Conservation (phyloP, 1,284 basidiomycete species). For the Golubevia sp. region DNA sequence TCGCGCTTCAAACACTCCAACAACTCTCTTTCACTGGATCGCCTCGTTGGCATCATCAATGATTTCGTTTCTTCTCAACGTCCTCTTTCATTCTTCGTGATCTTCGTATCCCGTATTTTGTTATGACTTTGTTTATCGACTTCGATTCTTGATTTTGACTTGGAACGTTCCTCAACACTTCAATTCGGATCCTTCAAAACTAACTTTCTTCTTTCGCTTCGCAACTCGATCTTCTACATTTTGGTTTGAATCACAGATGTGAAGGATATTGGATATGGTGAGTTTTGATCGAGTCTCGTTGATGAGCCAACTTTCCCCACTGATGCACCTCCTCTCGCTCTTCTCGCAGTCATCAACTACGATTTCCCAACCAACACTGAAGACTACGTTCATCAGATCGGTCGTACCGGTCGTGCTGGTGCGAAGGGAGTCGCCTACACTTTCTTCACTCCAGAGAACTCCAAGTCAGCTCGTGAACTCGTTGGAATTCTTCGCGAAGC, state of each 20-base stretch:
- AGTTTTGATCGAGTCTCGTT: slow-evolving; percentile 61
- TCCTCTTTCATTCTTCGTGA: neutral
- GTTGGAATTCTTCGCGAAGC: slow-evolving; percentile 86
- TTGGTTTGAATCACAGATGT: slow-evolving; percentile 70
- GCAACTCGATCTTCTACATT: too few species aligned
- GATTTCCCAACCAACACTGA: slow-evolving; percentile 97
- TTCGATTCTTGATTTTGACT: too few species aligned
- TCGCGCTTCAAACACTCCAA: neutral
- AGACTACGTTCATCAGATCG: slow-evolving; percentile 91
- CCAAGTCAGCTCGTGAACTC: slow-evolving; percentile 89
- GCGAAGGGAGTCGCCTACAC: slow-evolving; percentile 87
- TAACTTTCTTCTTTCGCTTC: too few species aligned
- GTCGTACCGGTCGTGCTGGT: slow-evolving; percentile 72
- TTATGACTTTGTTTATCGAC: neutral
- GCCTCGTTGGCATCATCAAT: neutral
- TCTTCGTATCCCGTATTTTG: neutral
- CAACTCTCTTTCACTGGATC: neutral
- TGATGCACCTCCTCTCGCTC: slow-evolving; percentile 2
- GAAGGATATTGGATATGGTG: slow-evolving; percentile 92
- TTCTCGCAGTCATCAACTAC: slow-evolving; percentile 69
- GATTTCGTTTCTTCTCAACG: neutral
- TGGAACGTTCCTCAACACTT: too few species aligned
- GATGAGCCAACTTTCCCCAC: slow-evolving; percentile 10
- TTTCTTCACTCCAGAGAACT: slow-evolving; percentile 84
- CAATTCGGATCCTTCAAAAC: too few species aligned